A percentile compares a stretch with the other conserved stretches of the same genome.
Evolutionary conservation across 2,329 filamentous ascomycete species (phyloP).

Genomic region (Hypoxylon sp.): DNA sequence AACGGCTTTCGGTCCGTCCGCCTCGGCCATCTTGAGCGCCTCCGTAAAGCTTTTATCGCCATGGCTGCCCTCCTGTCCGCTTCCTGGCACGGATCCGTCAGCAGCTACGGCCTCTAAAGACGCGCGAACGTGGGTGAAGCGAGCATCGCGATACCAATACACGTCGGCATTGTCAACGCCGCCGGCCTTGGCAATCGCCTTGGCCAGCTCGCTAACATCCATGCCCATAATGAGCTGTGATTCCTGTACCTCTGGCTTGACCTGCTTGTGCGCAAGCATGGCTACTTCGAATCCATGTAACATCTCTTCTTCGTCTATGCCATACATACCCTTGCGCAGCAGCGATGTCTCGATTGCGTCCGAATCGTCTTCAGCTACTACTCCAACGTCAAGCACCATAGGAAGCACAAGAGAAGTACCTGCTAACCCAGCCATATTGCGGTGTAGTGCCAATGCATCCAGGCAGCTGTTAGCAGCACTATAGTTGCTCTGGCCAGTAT

Average conservation of each 20-base stretch:
- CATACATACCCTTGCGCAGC: slow-evolving; percentile 39
- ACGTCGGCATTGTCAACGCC: slow-evolving; percentile 19
- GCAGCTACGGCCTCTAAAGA: slow-evolving; percentile 33
- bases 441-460: slow-evolving; percentile 51
- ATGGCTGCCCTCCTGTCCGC: background rate
- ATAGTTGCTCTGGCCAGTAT: slow-evolving; percentile 46
- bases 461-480: slow-evolving; percentile 54
- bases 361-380: slow-evolving; percentile 47
- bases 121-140: slow-evolving; percentile 45
- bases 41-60: slow-evolving; percentile 30
- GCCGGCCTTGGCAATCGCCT: background rate
- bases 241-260: background rate
- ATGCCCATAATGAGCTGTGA: slow-evolving; percentile 46
- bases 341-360: slow-evolving; percentile 32
- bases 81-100: background rate
- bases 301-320: slow-evolving; percentile 44
- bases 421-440: slow-evolving; percentile 46
- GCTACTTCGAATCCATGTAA: slow-evolving; percentile 47
- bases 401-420: slow-evolving; percentile 46
- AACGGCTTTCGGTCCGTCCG: slow-evolving; percentile 9
- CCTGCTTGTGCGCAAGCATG: slow-evolving; percentile 35
- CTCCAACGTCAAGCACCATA: slow-evolving; percentile 54
- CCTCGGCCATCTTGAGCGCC: background rate
- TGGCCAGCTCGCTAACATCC: slow-evolving; percentile 41
- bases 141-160: slow-evolving; percentile 52